Conservation (phyloP, 345 rosid species). For the Syzygium aromaticum region DNA sequence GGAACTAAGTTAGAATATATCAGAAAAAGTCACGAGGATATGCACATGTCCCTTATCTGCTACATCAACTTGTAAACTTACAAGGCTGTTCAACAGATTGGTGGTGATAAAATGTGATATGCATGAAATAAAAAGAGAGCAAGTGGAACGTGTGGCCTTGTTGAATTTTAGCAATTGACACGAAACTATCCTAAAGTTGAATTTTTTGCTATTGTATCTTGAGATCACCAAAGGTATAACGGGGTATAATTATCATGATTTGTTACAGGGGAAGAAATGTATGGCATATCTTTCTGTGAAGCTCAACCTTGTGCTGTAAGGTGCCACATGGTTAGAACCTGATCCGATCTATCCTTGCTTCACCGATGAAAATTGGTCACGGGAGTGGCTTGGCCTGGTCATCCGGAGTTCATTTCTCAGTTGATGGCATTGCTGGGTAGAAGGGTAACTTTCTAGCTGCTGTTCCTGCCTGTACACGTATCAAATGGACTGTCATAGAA, state of each 20-base stretch:
- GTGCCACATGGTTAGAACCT: constrained; percentile 87
- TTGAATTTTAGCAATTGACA: neutral
- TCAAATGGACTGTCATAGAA: neutral
- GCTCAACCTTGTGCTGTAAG: constrained; percentile 58
- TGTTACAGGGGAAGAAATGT: constrained; percentile 60
- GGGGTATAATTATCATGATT: neutral
- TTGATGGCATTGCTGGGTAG: constrained; percentile 65
- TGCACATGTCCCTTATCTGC: neutral
- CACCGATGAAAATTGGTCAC: constrained; percentile 73
- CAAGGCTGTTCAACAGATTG: neutral
- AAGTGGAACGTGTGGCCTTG: neutral
- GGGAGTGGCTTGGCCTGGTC: constrained; percentile 92
- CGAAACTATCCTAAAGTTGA: neutral
- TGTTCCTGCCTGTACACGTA: neutral
- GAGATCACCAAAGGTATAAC: neutral
- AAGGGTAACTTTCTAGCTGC: constrained; percentile 29
- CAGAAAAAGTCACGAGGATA: neutral
- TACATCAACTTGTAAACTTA: neutral
- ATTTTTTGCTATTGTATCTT: neutral
- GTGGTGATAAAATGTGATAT: neutral
- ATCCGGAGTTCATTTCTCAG: constrained; percentile 69
- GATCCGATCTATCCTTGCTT: constrained; percentile 64
- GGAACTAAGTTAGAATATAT: neutral
- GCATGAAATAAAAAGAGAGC: neutral
- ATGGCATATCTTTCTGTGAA: constrained; percentile 90